Evolutionary conservation across 208 protist genomes (phyloP).

Genomic region (Leishmania mexicana): DNA sequence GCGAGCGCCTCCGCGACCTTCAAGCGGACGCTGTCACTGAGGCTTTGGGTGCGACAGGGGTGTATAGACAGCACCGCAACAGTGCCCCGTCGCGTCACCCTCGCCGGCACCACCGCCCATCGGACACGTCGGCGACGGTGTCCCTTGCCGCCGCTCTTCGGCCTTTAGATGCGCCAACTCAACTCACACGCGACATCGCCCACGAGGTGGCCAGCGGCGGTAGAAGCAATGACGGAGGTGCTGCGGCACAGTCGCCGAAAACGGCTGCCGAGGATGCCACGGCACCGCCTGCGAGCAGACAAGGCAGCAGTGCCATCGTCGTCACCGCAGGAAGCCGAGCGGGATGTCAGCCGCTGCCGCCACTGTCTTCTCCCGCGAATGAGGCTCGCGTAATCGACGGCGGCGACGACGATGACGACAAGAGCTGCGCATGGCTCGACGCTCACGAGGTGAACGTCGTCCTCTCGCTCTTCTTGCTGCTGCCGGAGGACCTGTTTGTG

Average conservation of each 20-base stretch:
- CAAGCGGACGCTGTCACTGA: conserved; percentile 21
- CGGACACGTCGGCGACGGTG: background rate
- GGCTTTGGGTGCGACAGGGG: background rate
- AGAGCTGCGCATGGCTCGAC: conserved; percentile 27
- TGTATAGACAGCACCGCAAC: background rate
- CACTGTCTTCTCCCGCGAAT: background rate
- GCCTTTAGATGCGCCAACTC: background rate
- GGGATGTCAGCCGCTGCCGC: conserved; percentile 5
- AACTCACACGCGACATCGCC: background rate
- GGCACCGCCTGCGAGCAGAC: background rate
- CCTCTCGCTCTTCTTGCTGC: conserved; percentile 60
- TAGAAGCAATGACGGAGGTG: background rate
- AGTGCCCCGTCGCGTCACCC: background rate
- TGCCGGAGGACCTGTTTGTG: conserved; percentile 70
- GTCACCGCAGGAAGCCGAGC: background rate
- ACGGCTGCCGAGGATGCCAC: background rate
- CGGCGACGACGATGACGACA: conserved; percentile 2
- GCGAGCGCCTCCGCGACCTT: conserved; percentile 57
- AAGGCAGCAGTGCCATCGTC: background rate
- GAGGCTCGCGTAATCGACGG: background rate
- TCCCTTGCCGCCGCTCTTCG: background rate
- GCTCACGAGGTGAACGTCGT: conserved; percentile 35
- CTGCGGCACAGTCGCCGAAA: background rate
- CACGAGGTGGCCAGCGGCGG: background rate
- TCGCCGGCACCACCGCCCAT: background rate